These are phyloP conservation scores for Papiliotrema nemorosa DNA, from an alignment of 1,284 basidiomycete species.

Conservation along the genomic window DNA sequence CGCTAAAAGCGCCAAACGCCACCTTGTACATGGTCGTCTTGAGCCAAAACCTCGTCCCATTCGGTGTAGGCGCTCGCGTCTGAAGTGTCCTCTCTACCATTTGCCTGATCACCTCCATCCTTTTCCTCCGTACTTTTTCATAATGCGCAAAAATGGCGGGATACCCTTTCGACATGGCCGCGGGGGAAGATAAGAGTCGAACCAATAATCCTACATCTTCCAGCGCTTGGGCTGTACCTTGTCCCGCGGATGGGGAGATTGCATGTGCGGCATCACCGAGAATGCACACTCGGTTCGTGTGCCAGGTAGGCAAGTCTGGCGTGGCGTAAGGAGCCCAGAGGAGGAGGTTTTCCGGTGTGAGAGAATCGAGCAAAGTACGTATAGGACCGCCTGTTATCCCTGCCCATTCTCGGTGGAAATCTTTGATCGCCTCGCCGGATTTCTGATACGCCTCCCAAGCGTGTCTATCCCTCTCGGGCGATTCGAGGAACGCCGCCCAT, in stretches of 20 bases:
- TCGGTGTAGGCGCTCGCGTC: not conserved
- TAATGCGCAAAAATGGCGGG: conserved; percentile 7
- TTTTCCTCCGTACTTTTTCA: conserved; percentile 5
- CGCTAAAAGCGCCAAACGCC: not conserved
- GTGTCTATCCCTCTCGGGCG: conserved; percentile 12
- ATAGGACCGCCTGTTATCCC: conserved; percentile 16
- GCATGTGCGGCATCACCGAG: conserved; percentile 27
- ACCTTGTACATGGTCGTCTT: not conserved
- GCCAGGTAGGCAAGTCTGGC: conserved; percentile 18
- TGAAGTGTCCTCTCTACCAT: not conserved
- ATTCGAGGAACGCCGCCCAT: conserved; percentile 16
- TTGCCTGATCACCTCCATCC: conserved; percentile 10
- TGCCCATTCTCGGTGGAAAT: conserved; percentile 12
- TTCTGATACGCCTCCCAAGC: conserved; percentile 21
- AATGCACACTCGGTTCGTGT: conserved; percentile 12
- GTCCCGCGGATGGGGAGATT: conserved; percentile 20
- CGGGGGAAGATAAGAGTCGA: conserved; percentile 8
- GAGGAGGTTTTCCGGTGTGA: conserved; percentile 4
- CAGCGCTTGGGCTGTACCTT: conserved; percentile 23
- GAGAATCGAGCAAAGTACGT: conserved; percentile 14
- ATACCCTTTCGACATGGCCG: not conserved
- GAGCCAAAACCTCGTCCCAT: not conserved
- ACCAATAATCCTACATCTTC: conserved; percentile 26
- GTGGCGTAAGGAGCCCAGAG: conserved; percentile 26
- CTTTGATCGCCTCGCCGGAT: conserved; percentile 18